phyloP scores from a whole-genome alignment of 805 yeast genomes.

The Osmozyma mogii region DNA sequence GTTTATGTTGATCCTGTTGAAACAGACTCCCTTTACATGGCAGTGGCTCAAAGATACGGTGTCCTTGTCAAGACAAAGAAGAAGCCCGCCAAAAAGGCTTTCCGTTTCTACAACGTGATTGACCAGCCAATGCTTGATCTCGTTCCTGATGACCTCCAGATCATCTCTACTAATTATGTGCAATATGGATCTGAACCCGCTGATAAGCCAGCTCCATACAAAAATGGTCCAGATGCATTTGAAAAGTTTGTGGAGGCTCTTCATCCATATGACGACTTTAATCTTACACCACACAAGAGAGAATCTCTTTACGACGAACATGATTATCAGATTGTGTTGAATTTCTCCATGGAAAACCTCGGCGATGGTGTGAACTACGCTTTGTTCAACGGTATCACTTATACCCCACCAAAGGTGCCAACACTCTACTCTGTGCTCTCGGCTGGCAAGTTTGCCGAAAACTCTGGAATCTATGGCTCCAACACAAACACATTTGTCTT shows the following conservation, averaged over 20 bases:
- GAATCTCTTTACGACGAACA: conserved; percentile 46
- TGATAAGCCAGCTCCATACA: conserved; percentile 18
- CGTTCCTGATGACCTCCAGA: conserved; percentile 49
- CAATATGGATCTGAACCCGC: conserved; percentile 36
- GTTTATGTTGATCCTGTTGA: conserved; percentile 51
- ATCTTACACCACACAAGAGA: conserved; percentile 55
- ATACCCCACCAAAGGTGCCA: conserved; percentile 62
- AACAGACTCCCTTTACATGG: conserved; percentile 49
- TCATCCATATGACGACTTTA: conserved; percentile 61
- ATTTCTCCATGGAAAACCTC: conserved; percentile 57
- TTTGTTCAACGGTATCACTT: conserved; percentile 62
- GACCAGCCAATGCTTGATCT: conserved; percentile 65
- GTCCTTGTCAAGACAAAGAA: conserved; percentile 57
- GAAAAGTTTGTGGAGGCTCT: conserved; percentile 26
- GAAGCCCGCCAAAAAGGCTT: conserved; percentile 26
- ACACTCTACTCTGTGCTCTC: conserved; percentile 56
- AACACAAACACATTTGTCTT: conserved; percentile 59
- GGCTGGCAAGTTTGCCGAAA: conserved; percentile 48
- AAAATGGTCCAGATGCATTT: conserved; percentile 23
- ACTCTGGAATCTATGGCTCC: conserved; percentile 64
- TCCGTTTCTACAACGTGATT: conserved; percentile 51
- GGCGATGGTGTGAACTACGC: conserved; percentile 75
- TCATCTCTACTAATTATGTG: conserved; percentile 49
- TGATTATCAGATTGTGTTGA: conserved; percentile 53
- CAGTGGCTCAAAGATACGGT: conserved; percentile 79